Base-by-base conservation (phyloP, 257 asterid genomes). In the Nicotiana benthamiana region DNA sequence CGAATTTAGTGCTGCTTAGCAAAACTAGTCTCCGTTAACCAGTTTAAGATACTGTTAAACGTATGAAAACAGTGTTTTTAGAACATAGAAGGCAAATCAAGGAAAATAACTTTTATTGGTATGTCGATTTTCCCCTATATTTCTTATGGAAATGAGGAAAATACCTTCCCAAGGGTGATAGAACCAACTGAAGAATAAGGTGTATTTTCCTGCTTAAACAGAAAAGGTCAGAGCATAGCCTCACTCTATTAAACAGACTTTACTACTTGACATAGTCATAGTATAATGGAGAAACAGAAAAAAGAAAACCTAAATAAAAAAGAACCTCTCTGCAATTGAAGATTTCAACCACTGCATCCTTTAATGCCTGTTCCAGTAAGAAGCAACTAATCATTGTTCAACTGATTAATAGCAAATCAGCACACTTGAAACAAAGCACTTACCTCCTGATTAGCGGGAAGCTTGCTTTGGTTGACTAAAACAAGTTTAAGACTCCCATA, bases 401-500 rank as follows among this genome's bases (percentile, higher is more conserved):
- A 78, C 40, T 48, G 64, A 82, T 84, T 82, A 60, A 79, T 43
- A 80, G 72, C 76, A 80, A 83, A 83, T 78, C 26, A 22, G 36
- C 40, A 59, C 15, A 32, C 16, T 77, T 82, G 26, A 32, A 79
- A 80, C 74, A 83, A 16, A 72, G 54, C 7, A 32, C 17, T 80
- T 89, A 90, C 97, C 95, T 92, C 95, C 85, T 85, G 94, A 77
- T 89, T 90, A 43, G 94, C 77, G 27, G 94, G 91, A 87, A 92
- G 89, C 86, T 80, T 86, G 81, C 85, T 83, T 52, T 89, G 82
- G 62, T 91, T 90, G 83, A 92, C 85, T 70, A 94, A 83, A 76
- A 89, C 93, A 56, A 94, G 86, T 78, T 91, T 87, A 81, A 92
- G 97, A 82, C 98, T 89, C 82, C 98, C 98, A 84, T 87, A 94